These are phyloP conservation scores for Leccinellum albellum DNA, from an alignment of 768 basidiomycete species.

Conservation along the genomic window DNA sequence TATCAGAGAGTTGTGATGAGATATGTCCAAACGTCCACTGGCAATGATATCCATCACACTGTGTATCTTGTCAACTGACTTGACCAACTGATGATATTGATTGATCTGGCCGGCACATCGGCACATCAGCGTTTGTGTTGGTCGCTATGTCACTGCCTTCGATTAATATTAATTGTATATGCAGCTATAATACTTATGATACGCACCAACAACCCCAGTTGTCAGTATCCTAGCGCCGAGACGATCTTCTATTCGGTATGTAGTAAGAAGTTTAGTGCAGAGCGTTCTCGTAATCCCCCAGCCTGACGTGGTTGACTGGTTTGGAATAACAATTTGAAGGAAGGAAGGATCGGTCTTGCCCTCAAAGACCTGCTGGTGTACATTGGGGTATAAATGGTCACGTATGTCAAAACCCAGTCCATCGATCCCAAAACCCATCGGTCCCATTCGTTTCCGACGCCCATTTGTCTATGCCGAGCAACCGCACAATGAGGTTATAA, in stretches of 20 bases:
- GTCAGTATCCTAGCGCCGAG: background rate
- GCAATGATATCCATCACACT: background rate
- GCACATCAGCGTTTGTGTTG: background rate
- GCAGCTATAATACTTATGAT: background rate
- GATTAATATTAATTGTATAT: background rate
- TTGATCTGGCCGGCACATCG: background rate
- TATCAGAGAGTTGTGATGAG: background rate
- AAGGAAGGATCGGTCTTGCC: background rate
- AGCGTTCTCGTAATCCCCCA: background rate
- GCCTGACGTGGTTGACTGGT: background rate
- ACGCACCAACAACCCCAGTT: background rate
- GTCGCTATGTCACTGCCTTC: background rate
- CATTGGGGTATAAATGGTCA: background rate
- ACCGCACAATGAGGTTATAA: slow-evolving; percentile 73
- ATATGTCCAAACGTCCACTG: background rate
- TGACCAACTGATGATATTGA: background rate
- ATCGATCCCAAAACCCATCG: slow-evolving; percentile 75
- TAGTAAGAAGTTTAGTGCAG: background rate
- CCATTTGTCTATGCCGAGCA: slow-evolving; percentile 56
- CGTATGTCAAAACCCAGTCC: slow-evolving; percentile 2
- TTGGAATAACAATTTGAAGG: background rate
- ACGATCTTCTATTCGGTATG: background rate
- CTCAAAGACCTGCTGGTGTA: background rate
- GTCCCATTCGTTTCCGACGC: slow-evolving; percentile 75
- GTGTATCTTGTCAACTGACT: background rate